Conservation (phyloP, 2,329 filamentous ascomycete species). For the Epichloe sibirici region DNA sequence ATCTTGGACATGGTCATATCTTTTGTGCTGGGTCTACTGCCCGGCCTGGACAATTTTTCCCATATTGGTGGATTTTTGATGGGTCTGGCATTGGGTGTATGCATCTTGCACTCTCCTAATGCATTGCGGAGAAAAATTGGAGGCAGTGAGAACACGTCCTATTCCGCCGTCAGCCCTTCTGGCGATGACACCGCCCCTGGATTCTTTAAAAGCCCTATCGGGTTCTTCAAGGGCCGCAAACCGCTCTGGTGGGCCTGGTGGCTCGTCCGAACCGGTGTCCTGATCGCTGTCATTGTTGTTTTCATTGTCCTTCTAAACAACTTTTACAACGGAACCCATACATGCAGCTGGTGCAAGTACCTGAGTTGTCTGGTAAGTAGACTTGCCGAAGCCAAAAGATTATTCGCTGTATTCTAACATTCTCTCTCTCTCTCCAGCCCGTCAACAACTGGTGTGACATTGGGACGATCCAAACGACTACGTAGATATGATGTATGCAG, state of each 20-base stretch:
- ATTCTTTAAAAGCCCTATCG: constrained; percentile 50
- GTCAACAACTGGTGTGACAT: constrained; percentile 57
- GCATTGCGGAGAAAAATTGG: constrained; percentile 63
- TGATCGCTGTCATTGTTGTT: constrained; percentile 69
- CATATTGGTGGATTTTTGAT: constrained; percentile 95
- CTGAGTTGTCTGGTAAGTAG: constrained; percentile 77
- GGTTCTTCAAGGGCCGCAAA: constrained; percentile 87
- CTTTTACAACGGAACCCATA: constrained; percentile 70
- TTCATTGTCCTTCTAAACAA: constrained; percentile 83
- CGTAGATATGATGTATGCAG: neutral
- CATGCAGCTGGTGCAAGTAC: constrained; percentile 89
- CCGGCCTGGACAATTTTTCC: constrained; percentile 91
- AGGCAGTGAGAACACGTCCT: constrained; percentile 46
- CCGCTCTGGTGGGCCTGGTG: constrained; percentile 97
- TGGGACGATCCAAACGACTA: constrained; percentile 20
- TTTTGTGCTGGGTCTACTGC: constrained; percentile 83
- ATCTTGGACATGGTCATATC: constrained; percentile 75
- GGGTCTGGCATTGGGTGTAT: constrained; percentile 78
- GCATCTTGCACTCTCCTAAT: constrained; percentile 78
- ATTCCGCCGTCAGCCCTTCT: constrained; percentile 51
- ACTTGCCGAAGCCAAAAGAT: neutral
- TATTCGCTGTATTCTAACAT: neutral
- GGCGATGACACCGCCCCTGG: constrained; percentile 34
- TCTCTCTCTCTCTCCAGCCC: constrained; percentile 27
- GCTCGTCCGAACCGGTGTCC: constrained; percentile 65